Evolutionary conservation across 495 filamentous ascomycete genomes (phyloP), one percentile per base, ranked within the genome.

Genomic region (Lophiostoma macrostomum): DNA sequence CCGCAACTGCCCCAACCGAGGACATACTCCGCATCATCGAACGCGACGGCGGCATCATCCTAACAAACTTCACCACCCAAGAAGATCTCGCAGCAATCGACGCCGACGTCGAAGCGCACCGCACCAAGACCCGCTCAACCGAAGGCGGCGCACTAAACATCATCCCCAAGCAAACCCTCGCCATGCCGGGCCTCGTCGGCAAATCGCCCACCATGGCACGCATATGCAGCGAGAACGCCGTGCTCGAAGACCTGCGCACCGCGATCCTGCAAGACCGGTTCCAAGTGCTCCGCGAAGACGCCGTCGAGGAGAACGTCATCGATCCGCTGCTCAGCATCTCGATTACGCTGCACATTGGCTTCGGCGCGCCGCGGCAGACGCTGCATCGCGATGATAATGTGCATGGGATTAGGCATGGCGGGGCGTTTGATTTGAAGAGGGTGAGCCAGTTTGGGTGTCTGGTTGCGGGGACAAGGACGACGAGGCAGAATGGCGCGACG

Each of bases 21-120:
- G 58, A 68, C 22, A 71, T 69, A 23, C 54, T 71, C 32, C 30
- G 50, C 13, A 30, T 66, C 34, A 50, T 71, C 16, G 64, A 62
- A 5, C 67, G 67, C 23, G 67, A 71, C 48, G 69, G 69, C 20
- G 69, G 57, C 14, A 29, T 71, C 8, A 68, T 71, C 37, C 40
- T 71, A 32, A 61, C 45, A 8, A 51, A 65, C 23, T 55, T 69
- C 20, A 61, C 63, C 24, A 35, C 55, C 10, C 6, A 16, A n/a
- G 40, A 51, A 0, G 52, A 63, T 0, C 30, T 71, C 11, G 16
- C 46, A 8, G 18, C 42, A 8, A 60, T 69, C 41, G 53, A 60
- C 28, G 11, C 28, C 1, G 64, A 69, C 22, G 27, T 65, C 25
- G 11, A 27, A 19, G 32, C 58, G 27, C 36, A 53, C 24, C 13